Evolutionary conservation across 495 filamentous ascomycete genomes (phyloP), one percentile per base, ranked within the genome.

Genomic region (Aspergillus ellipticus): DNA sequence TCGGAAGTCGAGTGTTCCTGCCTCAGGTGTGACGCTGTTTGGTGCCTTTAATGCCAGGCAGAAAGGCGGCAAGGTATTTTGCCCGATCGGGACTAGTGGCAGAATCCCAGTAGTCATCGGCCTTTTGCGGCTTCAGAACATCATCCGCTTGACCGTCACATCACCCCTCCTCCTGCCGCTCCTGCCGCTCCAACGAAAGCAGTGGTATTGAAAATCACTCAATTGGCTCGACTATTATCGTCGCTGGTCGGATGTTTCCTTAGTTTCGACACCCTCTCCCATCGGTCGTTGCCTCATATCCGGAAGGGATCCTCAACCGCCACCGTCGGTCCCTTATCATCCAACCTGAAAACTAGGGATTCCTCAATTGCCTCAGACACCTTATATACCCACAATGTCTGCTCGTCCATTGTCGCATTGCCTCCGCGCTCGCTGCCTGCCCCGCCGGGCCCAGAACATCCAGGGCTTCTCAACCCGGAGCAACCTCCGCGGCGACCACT

Each of bases 401-500:
- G 68, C 65, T 57, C 74, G 74, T 50, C 61, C 69, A 58, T 60
- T 75, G 61, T 71, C 75, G 57, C 64, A 75, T 49, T 56, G 67
- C 58, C 68, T 78, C 49, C 74, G 75, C 54, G 65, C 74, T 60
- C 73, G 74, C 65, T 69, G 70, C 61, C 56, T 74, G 45, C 60
- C 69, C 51, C 73, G 69, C 61, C 57, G 53, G 57, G 63, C 74
- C 39, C 74, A 74, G 64, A 73, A 63, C 47, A 48, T 65, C 49
- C 71, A 74, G 61, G 63, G 66, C 29, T 78, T 78, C 62, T 76
- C 75, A 8, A 78, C 74, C 39, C 67, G 70, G 45, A 74, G 67
- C 68, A 66, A 54, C 42, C 67, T 78, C 26, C 73, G 68, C 73
- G 90, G 85, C 55, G 74, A 82, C 51, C 87, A 90, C 68, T 98